A percentile compares a stretch with the other conserved stretches of the same genome.
phyloP scores from a whole-genome alignment of 2,329 filamentous ascomycete species.

The Ramularia endophylla region DNA sequence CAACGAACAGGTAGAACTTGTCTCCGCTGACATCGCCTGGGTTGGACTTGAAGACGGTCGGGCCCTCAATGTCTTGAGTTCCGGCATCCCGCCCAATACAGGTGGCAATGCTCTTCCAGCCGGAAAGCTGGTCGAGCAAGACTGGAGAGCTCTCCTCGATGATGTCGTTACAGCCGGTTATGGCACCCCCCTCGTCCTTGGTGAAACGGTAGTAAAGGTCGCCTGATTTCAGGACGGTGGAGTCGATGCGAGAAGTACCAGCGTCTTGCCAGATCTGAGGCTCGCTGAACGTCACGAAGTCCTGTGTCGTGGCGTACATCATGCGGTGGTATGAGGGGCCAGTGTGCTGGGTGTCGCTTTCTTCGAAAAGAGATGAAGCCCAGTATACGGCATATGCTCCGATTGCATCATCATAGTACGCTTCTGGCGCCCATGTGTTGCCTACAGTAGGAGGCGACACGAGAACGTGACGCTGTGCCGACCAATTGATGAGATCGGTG shows the following conservation, averaged over 20 bases:
- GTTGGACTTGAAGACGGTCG: slow-evolving; percentile 49
- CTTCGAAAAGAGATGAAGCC: slow-evolving; percentile 42
- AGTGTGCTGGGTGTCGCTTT: slow-evolving; percentile 45
- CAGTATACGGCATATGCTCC: slow-evolving; percentile 46
- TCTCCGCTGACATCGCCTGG: slow-evolving; percentile 45
- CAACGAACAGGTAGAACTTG: slow-evolving; percentile 52
- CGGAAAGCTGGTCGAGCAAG: slow-evolving; percentile 37
- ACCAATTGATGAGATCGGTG: slow-evolving; percentile 47
- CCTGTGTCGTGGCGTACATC: slow-evolving; percentile 52
- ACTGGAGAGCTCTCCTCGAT: slow-evolving; percentile 46
- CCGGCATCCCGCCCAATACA: slow-evolving; percentile 50
- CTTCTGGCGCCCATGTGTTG: slow-evolving; percentile 54
- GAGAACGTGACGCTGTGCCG: slow-evolving; percentile 44
- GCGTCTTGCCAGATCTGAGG: slow-evolving; percentile 50
- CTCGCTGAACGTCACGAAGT: slow-evolving; percentile 49
- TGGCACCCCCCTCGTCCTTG: slow-evolving; percentile 47
- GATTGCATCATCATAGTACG: slow-evolving; percentile 47
- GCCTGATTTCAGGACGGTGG: slow-evolving; percentile 43
- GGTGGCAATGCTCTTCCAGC: slow-evolving; percentile 41
- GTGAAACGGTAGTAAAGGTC: slow-evolving; percentile 48
- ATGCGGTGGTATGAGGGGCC: slow-evolving; percentile 49
- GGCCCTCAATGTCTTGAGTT: slow-evolving; percentile 45
- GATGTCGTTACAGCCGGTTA: slow-evolving; percentile 49
- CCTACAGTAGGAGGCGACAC: slow-evolving; percentile 47
- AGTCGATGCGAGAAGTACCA: slow-evolving; percentile 48